A percentile compares a stretch with the other conserved stretches of the same genome.
These are phyloP conservation scores for Bruguiera hainesii DNA, from an alignment of 441 rosid genomes.

Conservation along the genomic window DNA sequence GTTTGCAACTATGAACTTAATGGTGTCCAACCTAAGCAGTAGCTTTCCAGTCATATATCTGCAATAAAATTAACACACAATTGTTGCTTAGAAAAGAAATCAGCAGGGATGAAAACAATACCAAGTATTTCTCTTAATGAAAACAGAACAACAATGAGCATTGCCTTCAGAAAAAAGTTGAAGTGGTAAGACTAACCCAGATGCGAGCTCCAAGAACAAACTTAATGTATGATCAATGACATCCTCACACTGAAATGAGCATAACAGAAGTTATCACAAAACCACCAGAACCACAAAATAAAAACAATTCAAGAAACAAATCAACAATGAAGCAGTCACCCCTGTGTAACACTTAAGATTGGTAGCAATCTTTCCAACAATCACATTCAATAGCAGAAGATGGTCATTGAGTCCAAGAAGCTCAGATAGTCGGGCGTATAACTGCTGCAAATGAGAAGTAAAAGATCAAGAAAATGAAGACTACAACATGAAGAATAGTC, in stretches of 20 bases:
- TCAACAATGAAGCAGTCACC: conserved; percentile 44
- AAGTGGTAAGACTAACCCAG: conserved; percentile 67
- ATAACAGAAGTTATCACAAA: conserved; percentile 9
- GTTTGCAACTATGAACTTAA: conserved; percentile 87
- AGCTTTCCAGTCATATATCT: conserved; percentile 99
- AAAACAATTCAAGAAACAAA: conserved; percentile 15
- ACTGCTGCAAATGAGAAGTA: conserved; percentile 77
- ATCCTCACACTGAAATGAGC: conserved; percentile 73
- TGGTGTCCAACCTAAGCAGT: conserved; percentile 88
- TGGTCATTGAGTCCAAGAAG: conserved; percentile 97
- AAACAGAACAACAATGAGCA: conserved; percentile 1
- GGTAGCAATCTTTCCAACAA: conserved; percentile 92
- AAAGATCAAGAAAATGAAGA: conserved; percentile 31
- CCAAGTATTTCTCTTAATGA: no score
- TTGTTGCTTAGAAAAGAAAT: conserved; percentile 17
- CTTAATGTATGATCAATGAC: conserved; percentile 92
- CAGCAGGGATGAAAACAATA: background rate
- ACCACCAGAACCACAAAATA: conserved; percentile 4
- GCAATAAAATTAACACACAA: conserved; percentile 18
- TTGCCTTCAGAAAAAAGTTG: conserved; percentile 14
- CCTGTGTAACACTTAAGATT: conserved; percentile 89
- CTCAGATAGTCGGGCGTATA: conserved; percentile 88
- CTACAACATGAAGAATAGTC: conserved; percentile 5
- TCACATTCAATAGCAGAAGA: conserved; percentile 82
- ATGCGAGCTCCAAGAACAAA: conserved; percentile 94